Evolutionary conservation across 2,329 filamentous ascomycete genomes (phyloP).

Genomic region (Lasiodiplodia hormozganensis): DNA sequence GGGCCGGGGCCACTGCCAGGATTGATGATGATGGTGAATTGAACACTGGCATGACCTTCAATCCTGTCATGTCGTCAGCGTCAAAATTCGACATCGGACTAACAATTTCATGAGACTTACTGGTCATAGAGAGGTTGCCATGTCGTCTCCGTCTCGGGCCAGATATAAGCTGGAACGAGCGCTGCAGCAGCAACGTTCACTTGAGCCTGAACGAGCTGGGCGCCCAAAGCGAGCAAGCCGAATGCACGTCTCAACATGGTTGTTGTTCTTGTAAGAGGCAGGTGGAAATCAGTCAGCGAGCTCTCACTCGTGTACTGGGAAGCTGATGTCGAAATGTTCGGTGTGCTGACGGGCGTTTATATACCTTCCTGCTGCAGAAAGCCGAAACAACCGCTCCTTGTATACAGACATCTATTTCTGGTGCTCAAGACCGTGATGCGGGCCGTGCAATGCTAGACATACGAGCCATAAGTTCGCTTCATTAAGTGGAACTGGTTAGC

Average conservation of each 20-base stretch:
- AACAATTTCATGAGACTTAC: background rate
- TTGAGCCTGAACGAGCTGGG: background rate
- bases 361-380: background rate
- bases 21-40: constrained; percentile 20
- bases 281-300: background rate
- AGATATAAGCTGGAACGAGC: constrained; percentile 12
- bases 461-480: background rate
- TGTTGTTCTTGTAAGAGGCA: background rate
- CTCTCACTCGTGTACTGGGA: background rate
- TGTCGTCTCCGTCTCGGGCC: background rate
- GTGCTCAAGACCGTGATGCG: background rate
- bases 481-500: background rate
- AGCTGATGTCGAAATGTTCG: background rate
- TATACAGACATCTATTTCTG: background rate
- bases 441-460: background rate
- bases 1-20: background rate
- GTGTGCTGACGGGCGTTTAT: background rate
- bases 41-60: background rate
- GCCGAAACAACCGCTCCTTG: background rate
- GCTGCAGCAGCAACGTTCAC: background rate
- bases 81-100: too few relatives aligned
- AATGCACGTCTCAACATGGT: constrained; percentile 6
- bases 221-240: background rate
- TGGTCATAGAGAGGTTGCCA: constrained; percentile 13
- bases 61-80: background rate